Evolutionary conservation across 495 filamentous ascomycete species (phyloP).

Genomic region (Bryoglossum gracile): DNA sequence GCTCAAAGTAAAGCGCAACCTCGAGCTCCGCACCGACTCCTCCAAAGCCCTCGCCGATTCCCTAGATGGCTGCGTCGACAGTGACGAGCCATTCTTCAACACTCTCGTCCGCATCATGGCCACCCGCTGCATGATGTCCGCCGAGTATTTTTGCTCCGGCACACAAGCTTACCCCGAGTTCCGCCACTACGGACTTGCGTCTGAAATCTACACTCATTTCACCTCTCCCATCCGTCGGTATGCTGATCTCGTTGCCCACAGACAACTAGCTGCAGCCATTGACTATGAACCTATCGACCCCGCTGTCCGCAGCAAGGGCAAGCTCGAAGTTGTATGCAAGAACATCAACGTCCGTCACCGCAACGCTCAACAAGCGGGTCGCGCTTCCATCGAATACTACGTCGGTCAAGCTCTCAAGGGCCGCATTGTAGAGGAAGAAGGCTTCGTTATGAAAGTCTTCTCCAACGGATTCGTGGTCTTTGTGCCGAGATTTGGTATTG

Average conservation of each 20-base stretch:
- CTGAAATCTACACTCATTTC: constrained; percentile 97
- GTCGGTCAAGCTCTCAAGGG: constrained; percentile 93
- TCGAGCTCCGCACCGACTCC: constrained; percentile 73
- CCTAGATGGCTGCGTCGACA: constrained; percentile 75
- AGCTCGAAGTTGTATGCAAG: constrained; percentile 87
- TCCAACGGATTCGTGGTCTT: constrained; percentile 95
- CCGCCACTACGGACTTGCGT: constrained; percentile 91
- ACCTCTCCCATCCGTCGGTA: constrained; percentile 95
- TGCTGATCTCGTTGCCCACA: constrained; percentile 86
- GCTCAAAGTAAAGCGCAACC: constrained; percentile 71
- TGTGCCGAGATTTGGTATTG: constrained; percentile 91
- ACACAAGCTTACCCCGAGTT: constrained; percentile 89
- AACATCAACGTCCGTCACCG: constrained; percentile 97
- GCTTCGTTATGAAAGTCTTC: constrained; percentile 93
- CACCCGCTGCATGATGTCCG: constrained; percentile 97
- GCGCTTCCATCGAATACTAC: constrained; percentile 92
- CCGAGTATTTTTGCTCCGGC: constrained; percentile 94
- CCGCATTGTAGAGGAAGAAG: constrained; percentile 70
- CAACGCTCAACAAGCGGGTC: constrained; percentile 90
- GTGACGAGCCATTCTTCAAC: constrained; percentile 93
- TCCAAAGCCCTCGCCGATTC: constrained; percentile 88
- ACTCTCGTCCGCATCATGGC: constrained; percentile 94
- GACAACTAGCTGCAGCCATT: constrained; percentile 92
- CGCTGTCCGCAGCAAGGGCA: constrained; percentile 65
- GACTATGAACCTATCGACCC: constrained; percentile 78